These are phyloP conservation scores for Amanita rubescens DNA, from an alignment of 768 basidiomycete genomes.

Conservation along the genomic window DNA sequence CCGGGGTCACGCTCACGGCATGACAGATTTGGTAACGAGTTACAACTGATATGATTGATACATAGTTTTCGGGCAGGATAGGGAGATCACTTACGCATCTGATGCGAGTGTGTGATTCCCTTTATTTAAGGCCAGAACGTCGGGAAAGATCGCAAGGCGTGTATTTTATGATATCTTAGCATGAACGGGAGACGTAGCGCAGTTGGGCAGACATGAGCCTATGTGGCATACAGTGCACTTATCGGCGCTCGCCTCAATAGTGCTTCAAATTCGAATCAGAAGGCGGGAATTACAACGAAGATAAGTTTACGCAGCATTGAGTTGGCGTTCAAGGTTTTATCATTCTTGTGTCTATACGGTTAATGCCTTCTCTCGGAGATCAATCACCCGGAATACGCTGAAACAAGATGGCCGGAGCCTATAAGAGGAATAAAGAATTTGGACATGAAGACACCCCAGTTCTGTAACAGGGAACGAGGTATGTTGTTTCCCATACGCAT, in stretches of 20 bases:
- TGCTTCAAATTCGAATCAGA: not conserved
- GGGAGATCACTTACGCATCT: not conserved
- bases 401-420: not conserved
- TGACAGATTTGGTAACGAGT: not conserved
- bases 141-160: not conserved
- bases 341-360: constrained; percentile 1
- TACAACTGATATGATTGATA: not conserved
- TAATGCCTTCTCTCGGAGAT: not conserved
- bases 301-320: not conserved
- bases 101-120: not conserved
- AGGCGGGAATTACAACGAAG: constrained; percentile 3
- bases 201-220: not conserved
- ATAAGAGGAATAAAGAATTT: not conserved
- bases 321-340: not conserved
- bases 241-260: not conserved
- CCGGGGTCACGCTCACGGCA: not conserved
- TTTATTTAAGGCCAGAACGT: not conserved
- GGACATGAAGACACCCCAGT: not conserved
- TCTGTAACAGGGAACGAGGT: not conserved
- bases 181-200: not conserved
- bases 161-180: not conserved
- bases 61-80: not conserved
- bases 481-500: not conserved
- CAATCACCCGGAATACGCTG: not conserved
- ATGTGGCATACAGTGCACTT: not conserved